Base-by-base conservation (phyloP, 1,284 basidiomycete species). In the Marasmius tenuissimus region DNA sequence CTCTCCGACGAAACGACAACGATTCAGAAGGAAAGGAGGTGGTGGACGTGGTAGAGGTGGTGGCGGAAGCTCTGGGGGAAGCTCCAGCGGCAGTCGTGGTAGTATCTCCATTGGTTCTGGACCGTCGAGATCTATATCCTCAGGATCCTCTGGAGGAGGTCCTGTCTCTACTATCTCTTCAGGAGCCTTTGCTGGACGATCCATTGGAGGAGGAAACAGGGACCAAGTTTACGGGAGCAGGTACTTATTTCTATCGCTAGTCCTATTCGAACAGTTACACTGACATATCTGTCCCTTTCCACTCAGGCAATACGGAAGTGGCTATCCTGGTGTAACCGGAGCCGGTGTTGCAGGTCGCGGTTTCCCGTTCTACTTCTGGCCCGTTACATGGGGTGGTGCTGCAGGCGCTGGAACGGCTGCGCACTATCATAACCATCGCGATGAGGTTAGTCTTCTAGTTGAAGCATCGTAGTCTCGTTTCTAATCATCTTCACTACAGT, bases 301-400 rank as follows among this genome's bases (percentile, higher is more conserved):
- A 33, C 8, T 38, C 16, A 54, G 52, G 34, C 27, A 33, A 33
- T 88, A 85, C 66, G 85, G 85, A 16, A 86, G 85, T 66, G 85
- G 86, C 2, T 87, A 87, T 71, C 85, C 85, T 54, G 78, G 79
- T 4, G 51, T 73, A 2, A n/a, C 72, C 2, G 72, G 71, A 8
- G 74, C 80, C 47, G 81, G 83, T 16, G 82, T 85, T 9, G 67
- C 69, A 2, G 76, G 76, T 9, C 76, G 78, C 10, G 77, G 77
- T 1, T 86, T 86, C 67, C 85, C 85, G 0, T 87, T 84, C 69
- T 76, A 72, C 57, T 87, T 85, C 71, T 87, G 85, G 84, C 86
- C 85, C 1, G 62, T 88, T 7, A 77, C 79, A 11, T 87, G 82
- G 78, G 82, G 83, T 34, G 72, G 73, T 22, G 72, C 70, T 1